Percentiles rank a stretch among this genome's conserved stretches.
phyloP scores from a whole-genome alignment of 2,329 filamentous ascomycete genomes.

The Diplodia intermedia region DNA sequence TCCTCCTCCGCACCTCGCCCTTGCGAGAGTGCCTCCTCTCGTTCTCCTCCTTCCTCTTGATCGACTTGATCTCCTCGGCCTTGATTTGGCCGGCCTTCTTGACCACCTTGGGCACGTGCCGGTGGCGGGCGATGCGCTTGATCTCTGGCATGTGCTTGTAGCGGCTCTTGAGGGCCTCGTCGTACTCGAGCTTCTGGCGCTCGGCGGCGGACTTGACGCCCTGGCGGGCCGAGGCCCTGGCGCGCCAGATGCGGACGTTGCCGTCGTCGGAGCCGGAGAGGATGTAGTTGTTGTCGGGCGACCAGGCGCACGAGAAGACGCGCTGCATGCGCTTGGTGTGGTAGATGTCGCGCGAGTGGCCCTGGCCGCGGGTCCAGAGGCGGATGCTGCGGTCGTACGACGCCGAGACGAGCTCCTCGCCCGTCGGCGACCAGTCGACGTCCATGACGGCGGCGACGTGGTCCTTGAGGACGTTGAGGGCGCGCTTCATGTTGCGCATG shows the following conservation, averaged over 20 bases:
- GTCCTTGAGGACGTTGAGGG: constrained; percentile 87
- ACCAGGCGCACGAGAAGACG: constrained; percentile 84
- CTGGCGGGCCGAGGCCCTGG: constrained; percentile 80
- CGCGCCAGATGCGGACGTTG: constrained; percentile 87
- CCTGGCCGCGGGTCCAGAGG: constrained; percentile 79
- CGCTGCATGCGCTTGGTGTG: constrained; percentile 98
- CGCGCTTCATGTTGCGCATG: constrained; percentile 86
- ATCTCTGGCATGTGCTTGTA: constrained; percentile 98
- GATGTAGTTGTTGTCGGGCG: constrained; percentile 87
- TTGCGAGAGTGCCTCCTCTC: constrained; percentile 90
- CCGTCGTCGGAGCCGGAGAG: constrained; percentile 93
- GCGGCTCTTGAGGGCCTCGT: constrained; percentile 76
- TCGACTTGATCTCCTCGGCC: constrained; percentile 80
- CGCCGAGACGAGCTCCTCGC: constrained; percentile 89
- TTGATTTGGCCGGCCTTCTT: constrained; percentile 98
- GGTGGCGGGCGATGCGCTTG: constrained; percentile 84
- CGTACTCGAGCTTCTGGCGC: constrained; percentile 89
- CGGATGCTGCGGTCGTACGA: constrained; percentile 89
- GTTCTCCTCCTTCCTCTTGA: constrained; percentile 93
- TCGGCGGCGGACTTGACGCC: constrained; percentile 87
- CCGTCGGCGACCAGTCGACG: constrained; percentile 92
- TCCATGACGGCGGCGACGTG: constrained; percentile 95
- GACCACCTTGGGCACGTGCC: constrained; percentile 88
- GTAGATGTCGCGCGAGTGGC: constrained; percentile 90
- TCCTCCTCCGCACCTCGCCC: constrained; percentile 73